Evolutionary conservation across 345 rosid genomes (phyloP).

Genomic region (Kandelia obovata): DNA sequence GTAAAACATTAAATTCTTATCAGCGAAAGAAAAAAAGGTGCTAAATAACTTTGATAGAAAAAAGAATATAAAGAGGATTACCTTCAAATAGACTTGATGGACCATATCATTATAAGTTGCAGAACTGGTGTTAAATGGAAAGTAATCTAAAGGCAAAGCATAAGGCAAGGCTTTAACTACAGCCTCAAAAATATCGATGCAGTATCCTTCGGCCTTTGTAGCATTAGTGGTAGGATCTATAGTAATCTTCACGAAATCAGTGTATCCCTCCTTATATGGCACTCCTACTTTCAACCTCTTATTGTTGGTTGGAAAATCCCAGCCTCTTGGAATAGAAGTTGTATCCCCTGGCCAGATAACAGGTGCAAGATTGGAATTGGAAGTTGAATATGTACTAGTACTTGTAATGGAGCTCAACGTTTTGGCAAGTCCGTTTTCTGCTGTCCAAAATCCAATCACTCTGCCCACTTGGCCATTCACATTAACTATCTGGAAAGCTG

Average conservation of each 20-base stretch:
- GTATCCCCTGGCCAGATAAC: slow-evolving; percentile 51
- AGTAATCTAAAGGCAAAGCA: slow-evolving; percentile 59
- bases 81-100: slow-evolving; percentile 45
- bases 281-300: slow-evolving; percentile 42
- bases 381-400: background rate
- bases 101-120: slow-evolving; percentile 39
- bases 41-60: background rate
- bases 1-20: too few relatives aligned
- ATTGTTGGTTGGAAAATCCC: slow-evolving; percentile 32
- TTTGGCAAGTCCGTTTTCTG: slow-evolving; percentile 5
- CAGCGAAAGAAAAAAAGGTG: too few relatives aligned
- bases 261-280: slow-evolving; percentile 32
- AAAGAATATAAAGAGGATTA: slow-evolving; percentile 6
- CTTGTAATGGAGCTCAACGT: background rate
- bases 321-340: slow-evolving; percentile 29
- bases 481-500: slow-evolving; percentile 35
- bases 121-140: slow-evolving; percentile 35
- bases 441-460: slow-evolving; percentile 39
- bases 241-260: slow-evolving; percentile 22
- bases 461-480: slow-evolving; percentile 24
- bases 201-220: slow-evolving; percentile 49
- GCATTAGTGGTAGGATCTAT: slow-evolving; percentile 25
- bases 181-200: slow-evolving; percentile 72
- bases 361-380: slow-evolving; percentile 3
- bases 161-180: slow-evolving; percentile 73